These are phyloP conservation scores for Leccinum variabile DNA, from an alignment of 1,284 basidiomycete species.

Conservation along the genomic window DNA sequence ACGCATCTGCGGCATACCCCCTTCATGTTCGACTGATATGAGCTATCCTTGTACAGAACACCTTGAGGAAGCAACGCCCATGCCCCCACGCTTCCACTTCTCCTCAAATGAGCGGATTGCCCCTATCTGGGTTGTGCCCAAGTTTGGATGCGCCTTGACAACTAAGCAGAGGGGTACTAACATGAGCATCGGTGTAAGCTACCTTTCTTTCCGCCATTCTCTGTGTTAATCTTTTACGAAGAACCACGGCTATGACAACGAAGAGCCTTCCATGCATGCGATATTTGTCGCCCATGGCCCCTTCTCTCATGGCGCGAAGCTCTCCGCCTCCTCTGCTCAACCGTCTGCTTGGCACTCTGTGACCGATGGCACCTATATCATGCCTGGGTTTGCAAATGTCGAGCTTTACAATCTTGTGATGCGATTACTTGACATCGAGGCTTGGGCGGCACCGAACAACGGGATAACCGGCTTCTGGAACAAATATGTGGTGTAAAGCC, in stretches of 20 bases:
- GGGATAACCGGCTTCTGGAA: slow-evolving; percentile 83
- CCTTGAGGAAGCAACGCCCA: slow-evolving; percentile 39
- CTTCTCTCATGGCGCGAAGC: slow-evolving; percentile 68
- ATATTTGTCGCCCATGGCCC: slow-evolving; percentile 91
- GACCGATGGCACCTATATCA: slow-evolving; percentile 63
- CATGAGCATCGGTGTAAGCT: slow-evolving; percentile 74
- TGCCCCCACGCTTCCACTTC: slow-evolving; percentile 83
- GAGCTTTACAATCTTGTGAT: slow-evolving; percentile 84
- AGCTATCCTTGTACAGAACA: slow-evolving; percentile 15
- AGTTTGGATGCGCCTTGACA: slow-evolving; percentile 73
- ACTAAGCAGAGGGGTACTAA: slow-evolving; percentile 61
- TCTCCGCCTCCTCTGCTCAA: slow-evolving; percentile 33
- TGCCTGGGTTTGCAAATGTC: slow-evolving; percentile 80
- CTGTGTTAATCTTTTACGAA: slow-evolving; percentile 30
- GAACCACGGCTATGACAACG: slow-evolving; percentile 86
- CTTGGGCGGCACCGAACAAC: slow-evolving; percentile 65
- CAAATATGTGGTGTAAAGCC: slow-evolving; percentile 49
- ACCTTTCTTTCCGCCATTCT: not conserved
- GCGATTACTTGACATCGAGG: slow-evolving; percentile 66
- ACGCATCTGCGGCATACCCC: slow-evolving; percentile 1
- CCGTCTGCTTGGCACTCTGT: slow-evolving; percentile 65
- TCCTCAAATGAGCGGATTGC: slow-evolving; percentile 72
- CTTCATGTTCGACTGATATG: not conserved
- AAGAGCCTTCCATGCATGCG: slow-evolving; percentile 76
- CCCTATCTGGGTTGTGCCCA: slow-evolving; percentile 83